Evolutionary conservation across 2,329 filamentous ascomycete species (phyloP).

Genomic region (Chalaropsis ovoidea): DNA sequence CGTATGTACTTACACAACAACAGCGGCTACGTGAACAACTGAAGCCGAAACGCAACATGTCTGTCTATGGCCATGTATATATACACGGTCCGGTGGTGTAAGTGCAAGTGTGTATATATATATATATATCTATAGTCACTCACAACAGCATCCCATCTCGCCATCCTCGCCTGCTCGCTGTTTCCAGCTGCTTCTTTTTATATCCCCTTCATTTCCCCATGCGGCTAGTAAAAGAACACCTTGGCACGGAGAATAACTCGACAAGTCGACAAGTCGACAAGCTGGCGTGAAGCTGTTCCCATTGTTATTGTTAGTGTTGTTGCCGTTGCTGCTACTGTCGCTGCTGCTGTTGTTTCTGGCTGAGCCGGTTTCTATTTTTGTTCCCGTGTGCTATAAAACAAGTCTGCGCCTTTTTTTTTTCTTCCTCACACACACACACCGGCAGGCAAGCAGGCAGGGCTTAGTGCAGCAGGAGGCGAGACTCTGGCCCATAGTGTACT

Average conservation of each 20-base stretch:
- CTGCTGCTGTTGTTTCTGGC: background rate
- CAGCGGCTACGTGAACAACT: no score
- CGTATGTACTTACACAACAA: no score
- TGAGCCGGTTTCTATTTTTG: conserved; percentile 2
- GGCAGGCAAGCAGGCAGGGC: background rate
- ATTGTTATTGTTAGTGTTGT: no score
- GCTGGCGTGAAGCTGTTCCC: no score
- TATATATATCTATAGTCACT: no score
- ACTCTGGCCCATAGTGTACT: background rate
- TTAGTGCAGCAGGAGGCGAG: background rate
- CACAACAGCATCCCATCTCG: no score
- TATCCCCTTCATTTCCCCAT: conserved; percentile 4
- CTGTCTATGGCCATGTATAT: no score
- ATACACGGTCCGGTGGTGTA: no score
- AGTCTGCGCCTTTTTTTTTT: background rate
- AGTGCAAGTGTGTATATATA: no score
- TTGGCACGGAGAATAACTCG: background rate
- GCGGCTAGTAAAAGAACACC: background rate
- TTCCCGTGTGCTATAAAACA: background rate
- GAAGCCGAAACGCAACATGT: no score
- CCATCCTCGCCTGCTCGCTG: background rate
- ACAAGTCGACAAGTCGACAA: background rate
- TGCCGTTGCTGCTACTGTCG: background rate
- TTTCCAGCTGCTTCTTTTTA: background rate
- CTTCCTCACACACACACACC: background rate